Evolutionary conservation across 1,284 basidiomycete species (phyloP), one percentile per base, ranked within the genome.

Genomic region (Prillingera fragicola): DNA sequence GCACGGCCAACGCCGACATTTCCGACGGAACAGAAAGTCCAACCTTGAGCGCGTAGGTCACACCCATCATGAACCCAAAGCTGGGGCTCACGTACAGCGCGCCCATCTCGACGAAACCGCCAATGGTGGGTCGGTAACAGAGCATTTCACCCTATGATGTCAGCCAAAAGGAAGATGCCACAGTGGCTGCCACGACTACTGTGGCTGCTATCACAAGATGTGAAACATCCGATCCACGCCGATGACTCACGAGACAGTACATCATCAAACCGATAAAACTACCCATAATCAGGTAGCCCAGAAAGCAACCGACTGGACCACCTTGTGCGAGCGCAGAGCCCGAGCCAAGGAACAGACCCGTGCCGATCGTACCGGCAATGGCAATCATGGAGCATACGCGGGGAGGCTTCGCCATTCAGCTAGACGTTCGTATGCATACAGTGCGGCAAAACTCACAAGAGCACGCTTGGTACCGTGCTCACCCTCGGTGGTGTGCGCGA

Each of bases 1-100:
- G 29, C 38, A 73, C 64, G 26, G 62, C 59, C 8, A 31, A 60
- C 51, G 12, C 60, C 55, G 17, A 63, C 58, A 26, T 60, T 39
- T 34, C 61, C 52, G 24, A 51, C 8, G 43, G 39, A 10, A 50
- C 28, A 9, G 39, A 34, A 13, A 45, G 22, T 17, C 48, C 43
- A 1, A 34, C 36, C 17, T 46, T 38, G 22, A 50, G 28, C 24
- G 46, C 38, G 35, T 46, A 50, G 36, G 41, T 45, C 53, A 27
- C 45, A 43, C 48, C 44, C 35, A 24, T 45, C 38, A 42, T 38
- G 33, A 45, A 41, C 8, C 48, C 48, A 15, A 38, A 36, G 9
- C 33, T 38, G 8, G 43, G 43, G 34, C 36, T 33, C 39, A 50
- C 33, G 40, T 50, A 50, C 13, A 33, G 22, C 33, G 18, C 18